Conservation (phyloP, 805 yeast species). For the Candida khao-thaluensis region DNA sequence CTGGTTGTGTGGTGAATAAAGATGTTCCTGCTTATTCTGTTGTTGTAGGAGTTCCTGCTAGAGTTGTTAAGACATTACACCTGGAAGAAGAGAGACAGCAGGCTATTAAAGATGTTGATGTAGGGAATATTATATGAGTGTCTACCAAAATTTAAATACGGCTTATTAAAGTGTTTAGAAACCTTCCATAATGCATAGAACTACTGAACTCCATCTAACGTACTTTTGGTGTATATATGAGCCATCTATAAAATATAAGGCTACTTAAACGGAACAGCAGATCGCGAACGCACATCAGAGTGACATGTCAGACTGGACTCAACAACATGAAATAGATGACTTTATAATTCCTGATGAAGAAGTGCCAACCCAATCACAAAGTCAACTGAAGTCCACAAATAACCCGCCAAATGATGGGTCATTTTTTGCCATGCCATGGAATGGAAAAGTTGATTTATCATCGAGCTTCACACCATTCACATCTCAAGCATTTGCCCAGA, state of each 20-base stretch:
- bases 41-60: conserved; percentile 66
- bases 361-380: conserved; percentile 1
- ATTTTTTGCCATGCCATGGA: conserved; percentile 12
- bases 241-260: too few species aligned
- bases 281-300: too few species aligned
- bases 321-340: conserved; percentile 23
- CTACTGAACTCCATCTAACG: too few species aligned
- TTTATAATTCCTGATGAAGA: conserved; percentile 42
- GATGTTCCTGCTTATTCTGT: conserved; percentile 55
- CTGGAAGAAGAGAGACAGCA: conserved; percentile 19
- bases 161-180: too few species aligned
- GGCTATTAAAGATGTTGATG: conserved; percentile 9
- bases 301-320: conserved; percentile 9
- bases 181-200: too few species aligned
- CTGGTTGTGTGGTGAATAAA: conserved; percentile 63
- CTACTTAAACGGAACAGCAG: too few species aligned
- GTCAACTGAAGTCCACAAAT: background rate
- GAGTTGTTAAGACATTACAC: conserved; percentile 35
- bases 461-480: conserved; percentile 35
- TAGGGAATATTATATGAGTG: conserved; percentile 2
- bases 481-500: conserved; percentile 19
- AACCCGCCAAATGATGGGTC: background rate
- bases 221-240: too few species aligned
- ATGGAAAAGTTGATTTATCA: conserved; percentile 28
- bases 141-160: too few species aligned